These are phyloP conservation scores for Phytophthora megakarya DNA, from an alignment of 352 stramenopile species.

Conservation along the genomic window DNA sequence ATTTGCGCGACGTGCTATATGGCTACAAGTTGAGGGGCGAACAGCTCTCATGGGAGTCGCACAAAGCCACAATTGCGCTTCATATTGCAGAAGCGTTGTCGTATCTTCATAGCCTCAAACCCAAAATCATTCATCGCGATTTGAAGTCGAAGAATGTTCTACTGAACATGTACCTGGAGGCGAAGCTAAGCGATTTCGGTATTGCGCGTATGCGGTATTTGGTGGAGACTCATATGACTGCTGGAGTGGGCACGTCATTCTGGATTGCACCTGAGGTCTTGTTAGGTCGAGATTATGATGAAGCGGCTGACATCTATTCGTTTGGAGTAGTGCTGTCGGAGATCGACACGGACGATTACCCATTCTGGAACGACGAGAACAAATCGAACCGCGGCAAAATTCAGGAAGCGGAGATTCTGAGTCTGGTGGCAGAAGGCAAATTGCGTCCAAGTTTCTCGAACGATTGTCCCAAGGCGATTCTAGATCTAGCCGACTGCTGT, in stretches of 20 bases:
- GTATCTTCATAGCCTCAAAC: conserved; percentile 58
- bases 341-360: no score
- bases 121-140: conserved; percentile 55
- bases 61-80: conserved; percentile 54
- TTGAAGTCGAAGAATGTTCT: conserved; percentile 58
- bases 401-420: conserved; percentile 43
- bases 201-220: conserved; percentile 45
- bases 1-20: conserved; percentile 54
- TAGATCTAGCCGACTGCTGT: conserved; percentile 46
- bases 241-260: conserved; percentile 44
- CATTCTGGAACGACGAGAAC: conserved; percentile 44
- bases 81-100: conserved; percentile 56
- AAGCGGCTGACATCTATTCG: conserved; percentile 62
- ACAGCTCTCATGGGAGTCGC: conserved; percentile 41
- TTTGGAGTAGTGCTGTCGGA: conserved; percentile 60
- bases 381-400: conserved; percentile 37
- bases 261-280: no score
- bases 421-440: conserved; percentile 33
- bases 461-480: conserved; percentile 45
- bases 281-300: conserved; percentile 54
- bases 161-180: conserved; percentile 58
- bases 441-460: conserved; percentile 42
- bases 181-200: conserved; percentile 77
- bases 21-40: conserved; percentile 41
- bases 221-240: conserved; percentile 49